Evolutionary conservation across 306 rosid genomes (phyloP).

Genomic region (Comarum palustre): DNA sequence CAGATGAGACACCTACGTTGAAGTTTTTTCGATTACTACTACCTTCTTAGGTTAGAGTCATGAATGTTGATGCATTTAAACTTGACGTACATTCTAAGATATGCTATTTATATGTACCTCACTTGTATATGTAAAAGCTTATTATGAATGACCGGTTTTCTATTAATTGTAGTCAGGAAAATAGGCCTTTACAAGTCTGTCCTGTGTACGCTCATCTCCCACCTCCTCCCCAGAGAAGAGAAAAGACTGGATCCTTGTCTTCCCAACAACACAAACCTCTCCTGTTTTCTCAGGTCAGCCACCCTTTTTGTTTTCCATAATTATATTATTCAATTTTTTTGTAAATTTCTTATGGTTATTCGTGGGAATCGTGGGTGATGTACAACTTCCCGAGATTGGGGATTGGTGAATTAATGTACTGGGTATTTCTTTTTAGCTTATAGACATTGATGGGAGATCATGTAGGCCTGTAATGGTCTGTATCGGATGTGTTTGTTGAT

Average conservation of each 20-base stretch:
- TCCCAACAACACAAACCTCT: neutral
- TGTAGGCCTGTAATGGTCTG: neutral
- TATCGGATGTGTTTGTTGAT: neutral
- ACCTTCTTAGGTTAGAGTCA: no score
- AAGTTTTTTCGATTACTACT: no score
- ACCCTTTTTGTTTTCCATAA: neutral
- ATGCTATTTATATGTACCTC: no score
- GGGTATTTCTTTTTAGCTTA: neutral
- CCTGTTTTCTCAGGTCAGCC: neutral
- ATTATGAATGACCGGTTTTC: no score
- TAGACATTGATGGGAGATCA: neutral
- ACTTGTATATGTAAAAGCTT: no score
- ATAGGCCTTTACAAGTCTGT: neutral
- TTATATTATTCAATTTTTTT: neutral
- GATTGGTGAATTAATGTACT: neutral
- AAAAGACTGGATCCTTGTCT: neutral
- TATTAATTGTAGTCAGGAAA: neutral
- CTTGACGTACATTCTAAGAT: no score
- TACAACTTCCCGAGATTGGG: neutral
- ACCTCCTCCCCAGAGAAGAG: neutral
- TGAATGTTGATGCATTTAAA: no score
- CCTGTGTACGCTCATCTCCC: neutral
- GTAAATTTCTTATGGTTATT: neutral
- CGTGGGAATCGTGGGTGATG: neutral
- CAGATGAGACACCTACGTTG: no score